Conservation (phyloP, 441 rosid species). For the Pelargonium australe region DNA sequence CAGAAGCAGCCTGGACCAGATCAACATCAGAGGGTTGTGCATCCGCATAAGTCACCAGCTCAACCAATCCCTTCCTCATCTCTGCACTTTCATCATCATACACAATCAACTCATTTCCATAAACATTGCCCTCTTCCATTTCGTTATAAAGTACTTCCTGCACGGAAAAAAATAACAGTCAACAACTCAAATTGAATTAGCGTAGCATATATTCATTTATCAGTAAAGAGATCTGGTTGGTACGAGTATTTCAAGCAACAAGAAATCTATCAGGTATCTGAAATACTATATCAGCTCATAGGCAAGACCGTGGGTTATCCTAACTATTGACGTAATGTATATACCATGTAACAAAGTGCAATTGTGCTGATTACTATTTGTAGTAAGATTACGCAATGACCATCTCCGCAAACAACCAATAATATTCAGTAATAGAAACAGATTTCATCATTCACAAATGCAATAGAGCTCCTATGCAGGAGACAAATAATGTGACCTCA, state of each 20-base stretch:
- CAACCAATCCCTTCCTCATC: slow-evolving; percentile 20
- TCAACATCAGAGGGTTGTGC: slow-evolving; percentile 34
- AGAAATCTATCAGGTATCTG: no score
- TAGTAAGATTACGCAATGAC: not conserved
- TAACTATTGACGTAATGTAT: no score
- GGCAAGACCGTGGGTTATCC: no score
- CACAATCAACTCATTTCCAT: slow-evolving; percentile 26
- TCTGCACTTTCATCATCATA: slow-evolving; percentile 31
- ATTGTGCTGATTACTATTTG: not conserved
- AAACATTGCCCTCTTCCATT: slow-evolving; percentile 30
- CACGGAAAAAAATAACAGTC: not conserved
- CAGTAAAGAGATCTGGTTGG: not conserved
- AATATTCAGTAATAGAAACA: not conserved
- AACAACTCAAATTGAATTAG: not conserved
- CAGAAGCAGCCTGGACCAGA: slow-evolving; percentile 26
- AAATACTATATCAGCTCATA: no score
- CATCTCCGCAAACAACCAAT: slow-evolving; percentile 1
- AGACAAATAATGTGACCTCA: not conserved
- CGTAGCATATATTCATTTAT: not conserved
- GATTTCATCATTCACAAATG: slow-evolving; percentile 8
- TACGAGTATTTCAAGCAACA: no score
- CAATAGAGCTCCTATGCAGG: not conserved
- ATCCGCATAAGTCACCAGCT: slow-evolving; percentile 32
- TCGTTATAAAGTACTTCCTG: slow-evolving; percentile 37
- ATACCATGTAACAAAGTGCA: not conserved